Percentiles rank a stretch among this genome's conserved stretches.
These are phyloP conservation scores for Crithidia bombi DNA, from an alignment of 208 protist species.

Conservation along the genomic window DNA sequence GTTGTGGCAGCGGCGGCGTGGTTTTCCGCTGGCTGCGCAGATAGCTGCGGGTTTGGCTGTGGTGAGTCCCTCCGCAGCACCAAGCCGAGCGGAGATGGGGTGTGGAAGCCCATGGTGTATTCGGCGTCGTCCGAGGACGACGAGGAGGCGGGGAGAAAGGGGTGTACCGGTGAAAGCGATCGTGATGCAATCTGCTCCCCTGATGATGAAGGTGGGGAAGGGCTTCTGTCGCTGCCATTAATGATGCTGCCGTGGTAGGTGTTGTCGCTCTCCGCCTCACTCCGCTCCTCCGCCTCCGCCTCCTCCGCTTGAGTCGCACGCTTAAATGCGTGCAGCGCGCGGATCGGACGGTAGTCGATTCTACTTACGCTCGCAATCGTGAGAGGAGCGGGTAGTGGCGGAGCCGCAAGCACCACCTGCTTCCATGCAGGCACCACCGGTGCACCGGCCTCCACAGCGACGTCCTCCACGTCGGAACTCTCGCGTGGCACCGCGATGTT, in stretches of 20 bases:
- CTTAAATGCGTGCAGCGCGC: too few relatives aligned
- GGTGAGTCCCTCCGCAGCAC: neutral
- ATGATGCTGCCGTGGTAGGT: neutral
- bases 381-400: too few relatives aligned
- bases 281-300: too few relatives aligned
- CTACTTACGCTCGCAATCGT: too few relatives aligned
- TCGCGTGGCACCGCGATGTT: conserved; percentile 22
- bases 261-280: too few relatives aligned
- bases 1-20: too few relatives aligned
- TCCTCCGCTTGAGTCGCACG: too few relatives aligned
- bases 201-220: neutral
- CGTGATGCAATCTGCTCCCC: neutral
- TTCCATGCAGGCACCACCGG: too few relatives aligned
- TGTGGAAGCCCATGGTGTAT: neutral
- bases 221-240: neutral
- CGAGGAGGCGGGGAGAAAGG: too few relatives aligned
- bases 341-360: too few relatives aligned
- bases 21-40: neutral
- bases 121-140: neutral
- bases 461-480: neutral
- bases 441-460: too few relatives aligned
- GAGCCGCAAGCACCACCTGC: too few relatives aligned
- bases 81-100: neutral
- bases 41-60: neutral
- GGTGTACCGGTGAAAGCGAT: neutral